A percentile compares a stretch with the other conserved stretches of the same genome.
Conservation (phyloP, 345 rosid species). For the Physaria fendleri region DNA sequence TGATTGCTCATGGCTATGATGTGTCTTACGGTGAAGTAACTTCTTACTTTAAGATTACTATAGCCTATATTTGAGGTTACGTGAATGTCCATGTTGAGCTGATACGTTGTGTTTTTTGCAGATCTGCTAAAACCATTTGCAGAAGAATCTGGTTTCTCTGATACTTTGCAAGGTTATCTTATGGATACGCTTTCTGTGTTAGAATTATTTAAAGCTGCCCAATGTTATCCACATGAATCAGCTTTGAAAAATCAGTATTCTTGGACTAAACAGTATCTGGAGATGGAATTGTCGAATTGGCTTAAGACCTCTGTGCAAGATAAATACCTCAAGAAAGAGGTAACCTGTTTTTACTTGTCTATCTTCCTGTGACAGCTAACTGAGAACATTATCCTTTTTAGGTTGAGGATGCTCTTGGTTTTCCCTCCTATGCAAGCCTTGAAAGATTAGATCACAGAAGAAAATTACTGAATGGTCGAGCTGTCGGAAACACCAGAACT, state of each 20-base stretch:
- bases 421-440: constrained; percentile 46
- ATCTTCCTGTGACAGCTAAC: background rate
- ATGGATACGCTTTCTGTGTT: constrained; percentile 45
- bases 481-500: constrained; percentile 35
- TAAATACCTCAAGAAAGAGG: constrained; percentile 39
- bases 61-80: background rate
- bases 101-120: constrained; percentile 28
- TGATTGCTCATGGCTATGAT: constrained; percentile 58
- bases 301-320: constrained; percentile 26
- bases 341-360: constrained; percentile 9
- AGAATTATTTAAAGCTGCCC: constrained; percentile 63
- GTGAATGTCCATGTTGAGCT: background rate
- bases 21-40: constrained; percentile 57
- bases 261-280: constrained; percentile 54
- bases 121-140: constrained; percentile 47
- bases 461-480: constrained; percentile 44
- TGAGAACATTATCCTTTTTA: constrained; percentile 28
- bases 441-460: constrained; percentile 54
- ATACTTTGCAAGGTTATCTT: constrained; percentile 52
- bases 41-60: constrained; percentile 8
- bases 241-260: constrained; percentile 40
- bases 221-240: constrained; percentile 48
- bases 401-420: constrained; percentile 60
- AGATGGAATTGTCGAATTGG: constrained; percentile 37
- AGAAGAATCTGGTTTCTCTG: constrained; percentile 44